Evolutionary conservation across 2,329 filamentous ascomycete species (phyloP).

Genomic region (Colletotrichum liaoningense): DNA sequence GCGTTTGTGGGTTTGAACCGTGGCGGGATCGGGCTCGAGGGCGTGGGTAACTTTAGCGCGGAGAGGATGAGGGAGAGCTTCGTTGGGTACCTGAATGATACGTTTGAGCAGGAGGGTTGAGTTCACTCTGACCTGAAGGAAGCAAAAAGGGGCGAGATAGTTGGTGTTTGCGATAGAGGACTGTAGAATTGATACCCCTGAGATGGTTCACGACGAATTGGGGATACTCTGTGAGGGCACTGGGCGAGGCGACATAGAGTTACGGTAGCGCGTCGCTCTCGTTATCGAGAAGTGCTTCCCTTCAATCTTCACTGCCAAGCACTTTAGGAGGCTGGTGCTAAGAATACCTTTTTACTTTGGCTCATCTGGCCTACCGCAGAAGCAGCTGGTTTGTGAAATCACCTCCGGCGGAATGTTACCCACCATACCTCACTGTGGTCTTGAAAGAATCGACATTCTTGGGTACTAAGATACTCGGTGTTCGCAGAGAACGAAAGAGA

Average conservation of each 20-base stretch:
- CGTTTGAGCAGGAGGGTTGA: conserved; percentile 69
- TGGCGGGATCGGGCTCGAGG: conserved; percentile 71
- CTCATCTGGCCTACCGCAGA: background rate
- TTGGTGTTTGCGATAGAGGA: background rate
- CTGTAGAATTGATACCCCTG: conserved; percentile 15
- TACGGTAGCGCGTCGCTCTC: background rate
- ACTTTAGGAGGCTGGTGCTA: background rate
- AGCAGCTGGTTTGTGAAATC: background rate
- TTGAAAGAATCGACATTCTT: background rate
- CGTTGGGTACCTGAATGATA: conserved; percentile 74
- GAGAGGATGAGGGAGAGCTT: conserved; percentile 71
- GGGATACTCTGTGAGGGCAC: background rate
- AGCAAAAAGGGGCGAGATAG: background rate
- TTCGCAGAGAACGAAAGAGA: background rate
- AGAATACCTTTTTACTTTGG: background rate
- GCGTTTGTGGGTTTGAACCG: conserved; percentile 83
- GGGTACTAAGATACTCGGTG: background rate
- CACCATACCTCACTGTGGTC: background rate
- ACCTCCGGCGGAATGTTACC: background rate
- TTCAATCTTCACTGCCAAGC: background rate
- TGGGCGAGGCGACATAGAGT: background rate
- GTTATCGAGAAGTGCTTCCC: background rate
- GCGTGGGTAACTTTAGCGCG: conserved; percentile 63
- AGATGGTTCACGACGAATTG: background rate
- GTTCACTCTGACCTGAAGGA: background rate